A percentile compares a stretch with the other conserved stretches of the same genome.
phyloP scores from a whole-genome alignment of 768 basidiomycete genomes.

The Boletus sp. region DNA sequence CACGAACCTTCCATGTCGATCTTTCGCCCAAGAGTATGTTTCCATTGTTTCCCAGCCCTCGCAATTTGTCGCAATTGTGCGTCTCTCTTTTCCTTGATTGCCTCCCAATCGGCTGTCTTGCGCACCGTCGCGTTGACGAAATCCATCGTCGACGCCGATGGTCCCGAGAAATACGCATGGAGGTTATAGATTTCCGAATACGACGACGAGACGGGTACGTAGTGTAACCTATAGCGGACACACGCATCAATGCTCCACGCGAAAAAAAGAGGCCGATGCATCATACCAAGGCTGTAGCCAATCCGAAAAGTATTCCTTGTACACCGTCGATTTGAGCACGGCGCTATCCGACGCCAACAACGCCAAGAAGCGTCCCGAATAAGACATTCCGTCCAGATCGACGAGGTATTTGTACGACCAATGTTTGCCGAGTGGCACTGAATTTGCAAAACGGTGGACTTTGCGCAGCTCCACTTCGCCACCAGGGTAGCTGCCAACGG shows the following conservation, averaged over 20 bases:
- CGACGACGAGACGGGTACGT: constrained; percentile 82
- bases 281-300: constrained; percentile 90
- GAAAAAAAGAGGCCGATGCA: not conserved
- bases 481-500: constrained; percentile 74
- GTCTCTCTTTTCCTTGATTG: constrained; percentile 58
- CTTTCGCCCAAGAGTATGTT: constrained; percentile 73
- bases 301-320: constrained; percentile 86
- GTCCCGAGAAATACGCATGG: constrained; percentile 89
- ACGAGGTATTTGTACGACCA: constrained; percentile 94
- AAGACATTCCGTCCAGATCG: constrained; percentile 95
- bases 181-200: constrained; percentile 95
- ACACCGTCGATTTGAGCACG: constrained; percentile 87
- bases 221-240: constrained; percentile 74
- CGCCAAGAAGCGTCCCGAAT: constrained; percentile 86
- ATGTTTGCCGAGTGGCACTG: constrained; percentile 79
- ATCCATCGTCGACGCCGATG: constrained; percentile 56
- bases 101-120: constrained; percentile 30
- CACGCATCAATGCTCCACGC: not conserved
- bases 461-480: constrained; percentile 64
- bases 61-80: constrained; percentile 77
- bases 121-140: constrained; percentile 49
- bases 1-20: constrained; percentile 89
- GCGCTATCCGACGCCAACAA: constrained; percentile 86
- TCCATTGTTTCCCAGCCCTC: constrained; percentile 91
- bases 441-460: constrained; percentile 67